These are phyloP conservation scores for Nemophila menziesii DNA, from an alignment of 257 asterid genomes.

Conservation along the genomic window DNA sequence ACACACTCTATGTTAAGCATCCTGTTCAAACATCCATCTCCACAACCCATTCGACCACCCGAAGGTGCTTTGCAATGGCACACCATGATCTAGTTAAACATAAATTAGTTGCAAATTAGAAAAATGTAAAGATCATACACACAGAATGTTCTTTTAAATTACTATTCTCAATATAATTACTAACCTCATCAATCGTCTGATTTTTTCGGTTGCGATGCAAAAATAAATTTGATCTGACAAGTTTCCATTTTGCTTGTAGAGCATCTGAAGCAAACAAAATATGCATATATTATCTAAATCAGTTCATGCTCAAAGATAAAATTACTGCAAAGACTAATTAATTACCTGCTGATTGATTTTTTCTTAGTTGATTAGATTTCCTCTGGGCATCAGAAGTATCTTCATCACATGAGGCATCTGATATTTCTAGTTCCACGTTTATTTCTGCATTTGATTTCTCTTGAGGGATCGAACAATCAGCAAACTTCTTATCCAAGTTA, in stretches of 20 bases:
- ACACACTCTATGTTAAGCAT: constrained; percentile 91
- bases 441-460: constrained; percentile 84
- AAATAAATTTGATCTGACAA: constrained; percentile 61
- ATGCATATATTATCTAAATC: constrained; percentile 2
- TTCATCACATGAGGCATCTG: constrained; percentile 70
- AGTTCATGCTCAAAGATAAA: constrained; percentile 10
- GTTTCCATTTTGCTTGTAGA: constrained; percentile 51
- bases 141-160: too few species aligned
- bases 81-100: constrained; percentile 63
- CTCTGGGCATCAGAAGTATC: constrained; percentile 32
- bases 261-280: constrained; percentile 31
- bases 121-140: too few species aligned
- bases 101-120: constrained; percentile 6
- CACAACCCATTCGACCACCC: constrained; percentile 72
- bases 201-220: constrained; percentile 69
- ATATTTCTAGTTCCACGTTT: constrained; percentile 70
- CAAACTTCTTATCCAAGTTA: constrained; percentile 51
- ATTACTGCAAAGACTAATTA: constrained; percentile 2
- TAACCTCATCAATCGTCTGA: constrained; percentile 86
- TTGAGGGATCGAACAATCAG: constrained; percentile 78
- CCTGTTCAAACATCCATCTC: constrained; percentile 66
- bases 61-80: constrained; percentile 82
- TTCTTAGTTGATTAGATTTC: constrained; percentile 19
- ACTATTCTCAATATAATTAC: too few species aligned
- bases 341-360: constrained; percentile 36